Percentiles rank a stretch among this genome's conserved stretches.
These are phyloP conservation scores for Apiospora malaysiana DNA, from an alignment of 2,329 filamentous ascomycete genomes.

Conservation along the genomic window DNA sequence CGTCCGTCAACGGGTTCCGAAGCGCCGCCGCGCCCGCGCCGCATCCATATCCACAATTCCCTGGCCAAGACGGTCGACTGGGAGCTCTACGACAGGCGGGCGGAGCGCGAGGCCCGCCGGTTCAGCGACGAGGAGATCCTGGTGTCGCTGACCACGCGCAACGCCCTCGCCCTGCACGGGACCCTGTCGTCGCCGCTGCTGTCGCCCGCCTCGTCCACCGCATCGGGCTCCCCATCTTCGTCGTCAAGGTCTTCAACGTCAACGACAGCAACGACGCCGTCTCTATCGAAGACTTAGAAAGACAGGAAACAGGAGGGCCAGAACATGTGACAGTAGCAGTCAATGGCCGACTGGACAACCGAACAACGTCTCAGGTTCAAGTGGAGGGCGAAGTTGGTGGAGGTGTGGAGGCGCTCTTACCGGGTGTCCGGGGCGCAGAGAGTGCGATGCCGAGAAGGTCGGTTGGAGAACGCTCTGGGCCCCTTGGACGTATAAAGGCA, in stretches of 20 bases:
- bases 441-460: background rate
- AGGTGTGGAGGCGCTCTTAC: background rate
- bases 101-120: background rate
- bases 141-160: background rate
- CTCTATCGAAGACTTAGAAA: background rate
- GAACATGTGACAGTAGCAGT: background rate
- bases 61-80: conserved; percentile 9
- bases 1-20: conserved; percentile 3
- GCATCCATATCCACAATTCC: background rate
- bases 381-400: background rate
- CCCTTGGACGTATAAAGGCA: background rate
- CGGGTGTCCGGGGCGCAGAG: background rate
- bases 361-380: background rate
- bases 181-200: conserved; percentile 3
- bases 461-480: background rate
- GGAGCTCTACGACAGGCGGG: conserved; percentile 2
- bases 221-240: background rate
- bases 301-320: no score
- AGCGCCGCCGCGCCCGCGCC: background rate
- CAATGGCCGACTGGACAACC: background rate
- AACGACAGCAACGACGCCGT: background rate
- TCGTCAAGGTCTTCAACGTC: background rate
- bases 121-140: conserved; percentile 7
- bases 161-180: conserved; percentile 11
- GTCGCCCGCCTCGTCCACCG: background rate